phyloP scores from a whole-genome alignment of 129 eudicot genomes.

The Artemisia annua region DNA sequence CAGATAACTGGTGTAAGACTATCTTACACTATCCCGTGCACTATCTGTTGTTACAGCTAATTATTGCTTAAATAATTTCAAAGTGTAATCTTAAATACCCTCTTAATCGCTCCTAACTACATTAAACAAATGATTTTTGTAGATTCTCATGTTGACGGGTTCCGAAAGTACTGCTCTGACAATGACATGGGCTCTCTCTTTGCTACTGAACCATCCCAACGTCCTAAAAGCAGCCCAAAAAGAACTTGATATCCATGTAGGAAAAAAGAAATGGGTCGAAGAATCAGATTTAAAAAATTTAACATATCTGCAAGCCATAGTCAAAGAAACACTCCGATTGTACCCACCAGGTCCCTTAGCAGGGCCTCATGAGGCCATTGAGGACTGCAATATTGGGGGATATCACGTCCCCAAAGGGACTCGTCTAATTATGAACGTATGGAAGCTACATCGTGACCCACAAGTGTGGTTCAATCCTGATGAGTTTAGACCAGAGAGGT shows the following conservation, averaged over 20 bases:
- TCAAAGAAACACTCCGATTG: slow-evolving; percentile 52
- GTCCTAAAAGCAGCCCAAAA: slow-evolving; percentile 28
- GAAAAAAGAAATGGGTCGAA: slow-evolving; percentile 38
- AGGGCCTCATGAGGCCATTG: slow-evolving; percentile 48
- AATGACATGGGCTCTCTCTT: slow-evolving; percentile 48
- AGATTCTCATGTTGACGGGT: slow-evolving; percentile 50
- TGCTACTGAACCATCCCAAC: slow-evolving; percentile 42
- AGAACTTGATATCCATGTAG: slow-evolving; percentile 43
- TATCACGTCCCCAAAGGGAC: slow-evolving; percentile 45
- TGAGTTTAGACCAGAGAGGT: slow-evolving; percentile 40
- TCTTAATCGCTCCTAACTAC: background rate
- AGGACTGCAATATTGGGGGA: slow-evolving; percentile 41
- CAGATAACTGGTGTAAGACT: too few relatives aligned
- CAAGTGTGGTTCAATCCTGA: slow-evolving; percentile 39
- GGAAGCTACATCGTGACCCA: slow-evolving; percentile 57
- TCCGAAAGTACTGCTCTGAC: slow-evolving; percentile 59
- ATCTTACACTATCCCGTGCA: too few relatives aligned
- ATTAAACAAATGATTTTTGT: background rate
- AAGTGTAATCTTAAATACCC: background rate
- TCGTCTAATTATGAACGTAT: slow-evolving; percentile 41
- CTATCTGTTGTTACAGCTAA: too few relatives aligned
- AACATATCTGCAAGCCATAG: slow-evolving; percentile 39
- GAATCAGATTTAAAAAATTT: slow-evolving; percentile 48
- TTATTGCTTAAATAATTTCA: background rate
- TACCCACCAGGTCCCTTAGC: slow-evolving; percentile 65